phyloP scores from a whole-genome alignment of 176 grass and related monocot genomes.

The Carex scoparia region DNA sequence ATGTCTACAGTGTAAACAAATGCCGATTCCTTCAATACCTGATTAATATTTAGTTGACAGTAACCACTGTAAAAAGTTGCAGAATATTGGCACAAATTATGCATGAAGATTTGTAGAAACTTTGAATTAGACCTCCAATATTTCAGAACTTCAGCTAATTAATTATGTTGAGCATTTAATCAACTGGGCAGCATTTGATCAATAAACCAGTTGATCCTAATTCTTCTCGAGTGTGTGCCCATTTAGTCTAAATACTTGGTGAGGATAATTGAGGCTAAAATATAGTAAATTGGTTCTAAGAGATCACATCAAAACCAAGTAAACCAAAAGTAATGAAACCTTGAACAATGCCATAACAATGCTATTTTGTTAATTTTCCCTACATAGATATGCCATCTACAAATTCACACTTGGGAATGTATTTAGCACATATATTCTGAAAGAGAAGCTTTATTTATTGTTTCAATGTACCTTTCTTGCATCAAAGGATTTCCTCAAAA shows the following conservation, averaged over 20 bases:
- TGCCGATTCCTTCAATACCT: conserved; percentile 82
- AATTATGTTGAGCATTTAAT: neutral
- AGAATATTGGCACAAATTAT: neutral
- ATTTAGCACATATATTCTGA: neutral
- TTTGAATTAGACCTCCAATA: neutral
- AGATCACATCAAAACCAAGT: neutral
- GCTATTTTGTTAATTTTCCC: neutral
- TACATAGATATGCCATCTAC: neutral
- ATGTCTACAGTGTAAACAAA: conserved; percentile 94
- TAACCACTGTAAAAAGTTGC: neutral
- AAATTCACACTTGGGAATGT: neutral
- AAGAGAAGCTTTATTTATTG: neutral
- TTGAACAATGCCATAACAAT: neutral
- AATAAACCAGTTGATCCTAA: neutral
- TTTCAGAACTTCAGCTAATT: neutral
- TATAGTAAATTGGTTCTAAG: neutral
- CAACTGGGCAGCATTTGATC: neutral
- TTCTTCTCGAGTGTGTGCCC: neutral
- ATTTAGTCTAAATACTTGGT: neutral
- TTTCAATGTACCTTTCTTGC: conserved; percentile 65
- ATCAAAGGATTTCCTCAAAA: conserved; percentile 93
- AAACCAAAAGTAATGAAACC: neutral
- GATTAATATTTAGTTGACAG: conserved; percentile 17
- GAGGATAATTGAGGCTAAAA: neutral
- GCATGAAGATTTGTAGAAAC: neutral